Evolutionary conservation across 805 yeast species (phyloP), one percentile per base, ranked within the genome.

Genomic region (Zygosaccharomyces siamensis): DNA sequence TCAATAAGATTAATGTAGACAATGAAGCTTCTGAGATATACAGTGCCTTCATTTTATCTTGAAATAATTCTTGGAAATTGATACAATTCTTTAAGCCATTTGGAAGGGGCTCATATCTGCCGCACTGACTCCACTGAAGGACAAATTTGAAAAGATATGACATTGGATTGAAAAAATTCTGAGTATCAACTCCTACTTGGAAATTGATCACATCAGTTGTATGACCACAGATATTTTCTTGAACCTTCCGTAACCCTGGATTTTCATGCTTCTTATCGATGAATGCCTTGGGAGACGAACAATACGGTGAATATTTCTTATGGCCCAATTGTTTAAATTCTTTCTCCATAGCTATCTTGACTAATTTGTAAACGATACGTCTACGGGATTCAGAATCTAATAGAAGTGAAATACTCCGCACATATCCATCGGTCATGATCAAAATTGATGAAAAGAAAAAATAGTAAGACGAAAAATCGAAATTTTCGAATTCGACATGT

Each of bases 401-500:
- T 2, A 64, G 36, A 11, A 59, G 46, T 2, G 68, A 53, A 14
- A 65, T 52, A 38, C 65, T 59, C 27, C 68, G 54, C 8, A 61
- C 46, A 44, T 60, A 65, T 7, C 66, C 63, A 52, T 65, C 69
- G 8, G 62, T 52, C 63, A 65, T 57, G 8, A 63, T 57, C 14
- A 64, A 43, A 27, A 65, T 53, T 3, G 68, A 62, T 1, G 67
- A 59, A 38, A 64, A 64, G 48, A 58, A 61, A 44, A 60, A 63
- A 43, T 56, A 65, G 49, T 54, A 65, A 4, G 67, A 57, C 16
- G 71, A 64, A 73, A 90, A 93, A 45, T 87, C 92, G 28, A 86
- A 87, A 39, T 82, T 83, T 62, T 92, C 99, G 63, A 86, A 93
- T 62, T 90, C 97, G 7, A 92, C 89, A 64, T 92, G 99, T 50